A percentile compares a stretch with the other conserved stretches of the same genome.
Conservation (phyloP, 1,139 yeast genomes). For the Geotrichum australiense region DNA sequence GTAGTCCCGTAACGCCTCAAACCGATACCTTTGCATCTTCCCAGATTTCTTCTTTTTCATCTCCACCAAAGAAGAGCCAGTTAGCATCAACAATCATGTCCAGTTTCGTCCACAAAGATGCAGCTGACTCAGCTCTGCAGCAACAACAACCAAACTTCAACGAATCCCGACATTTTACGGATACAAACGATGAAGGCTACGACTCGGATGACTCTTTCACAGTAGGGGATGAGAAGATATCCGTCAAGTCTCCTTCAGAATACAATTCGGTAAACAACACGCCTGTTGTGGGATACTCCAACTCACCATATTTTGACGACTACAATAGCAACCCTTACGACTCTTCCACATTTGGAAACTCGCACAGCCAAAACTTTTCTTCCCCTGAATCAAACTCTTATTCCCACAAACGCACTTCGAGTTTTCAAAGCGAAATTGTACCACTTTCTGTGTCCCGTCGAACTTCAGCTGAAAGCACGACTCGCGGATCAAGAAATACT, state of each 20-base stretch:
- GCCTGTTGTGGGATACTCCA: not conserved
- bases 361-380: no score
- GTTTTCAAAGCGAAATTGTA: slow-evolving; percentile 4
- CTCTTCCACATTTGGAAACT: no score
- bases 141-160: slow-evolving; percentile 1
- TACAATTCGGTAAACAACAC: not conserved
- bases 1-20: not conserved
- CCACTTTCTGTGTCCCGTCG: slow-evolving; percentile 8
- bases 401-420: slow-evolving; percentile 1
- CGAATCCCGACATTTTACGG: no score
- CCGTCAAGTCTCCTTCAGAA: not conserved
- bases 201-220: slow-evolving; percentile 18
- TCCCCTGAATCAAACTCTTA: no score
- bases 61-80: slow-evolving; percentile 14
- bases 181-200: slow-evolving; percentile 5
- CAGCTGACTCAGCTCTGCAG: not conserved
- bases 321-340: no score
- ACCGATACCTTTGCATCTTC: not conserved
- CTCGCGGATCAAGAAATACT: not conserved
- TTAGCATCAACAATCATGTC: slow-evolving; percentile 19
- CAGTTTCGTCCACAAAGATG: slow-evolving; percentile 4
- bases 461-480: slow-evolving; percentile 1
- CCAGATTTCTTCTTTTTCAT: not conserved
- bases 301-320: no score
- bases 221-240: slow-evolving; percentile 13